Base-by-base conservation (phyloP, 2,329 filamentous ascomycete genomes). In the Mollisiaceae sp. region DNA sequence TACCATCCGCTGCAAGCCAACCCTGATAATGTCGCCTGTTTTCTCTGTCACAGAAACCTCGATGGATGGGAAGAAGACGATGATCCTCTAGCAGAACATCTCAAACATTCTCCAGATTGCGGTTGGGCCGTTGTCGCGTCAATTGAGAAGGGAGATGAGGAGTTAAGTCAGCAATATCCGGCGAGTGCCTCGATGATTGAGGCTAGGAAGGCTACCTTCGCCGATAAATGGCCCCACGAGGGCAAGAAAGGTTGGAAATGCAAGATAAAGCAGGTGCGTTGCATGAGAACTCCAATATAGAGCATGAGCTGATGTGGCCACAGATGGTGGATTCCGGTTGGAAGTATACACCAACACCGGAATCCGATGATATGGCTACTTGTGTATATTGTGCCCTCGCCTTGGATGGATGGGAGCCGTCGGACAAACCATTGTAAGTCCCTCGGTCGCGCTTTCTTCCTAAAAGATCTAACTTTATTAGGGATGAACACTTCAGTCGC, bases 21-120 rank as follows among this genome's bases (percentile, higher is more conserved):
- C 74, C 89, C 89, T 43, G 95, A 99, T 78, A 98, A 98, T 77
- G 92, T 92, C 57, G 86, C 88, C 71, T 99, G 95, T 78, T 98
- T 96, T 78, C 83, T 93, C 43, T 99, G 95, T 80, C 82, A 88
- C 68, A 91, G 92, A 76, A 87, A 89, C 63, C 84, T 99, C 14
- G 93, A 96, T 76, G 94, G 93, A 66, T 99, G 95, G 95, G 94
- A 98, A 74, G 84, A 89, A 45, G 88, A 89, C 24, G 95, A 99
- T 75, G 87, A 93, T 66, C 92, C 95, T 0, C 82, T 96, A 4
- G 83, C 85, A 59, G 95, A 99, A 76, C 95, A 99, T 78, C 77
- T 97, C 36, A 92, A 89, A 70, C 92, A 97, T 76, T 91, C 92
- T 2, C 85, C 88, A 1, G 83, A 89, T 45, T 99, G 95, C 75